Evolutionary conservation across 345 rosid species (phyloP).

Genomic region (Microthlaspi erraticum): DNA sequence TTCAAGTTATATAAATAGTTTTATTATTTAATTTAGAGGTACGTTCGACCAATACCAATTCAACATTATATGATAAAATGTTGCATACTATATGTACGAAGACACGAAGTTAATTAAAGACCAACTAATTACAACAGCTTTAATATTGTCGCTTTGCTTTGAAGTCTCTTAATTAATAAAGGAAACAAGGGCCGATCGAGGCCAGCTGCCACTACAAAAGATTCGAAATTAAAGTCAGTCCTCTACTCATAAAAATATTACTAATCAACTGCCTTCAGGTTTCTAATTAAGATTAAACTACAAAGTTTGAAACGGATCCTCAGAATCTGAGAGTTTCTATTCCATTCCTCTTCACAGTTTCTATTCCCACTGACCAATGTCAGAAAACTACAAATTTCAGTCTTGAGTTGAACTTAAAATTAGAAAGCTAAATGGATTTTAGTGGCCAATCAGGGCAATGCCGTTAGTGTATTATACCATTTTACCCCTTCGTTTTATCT

Average conservation of each 20-base stretch:
- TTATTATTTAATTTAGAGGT: no score
- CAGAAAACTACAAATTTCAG: conserved; percentile 45
- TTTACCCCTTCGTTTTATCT: conserved; percentile 16
- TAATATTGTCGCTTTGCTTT: conserved; percentile 37
- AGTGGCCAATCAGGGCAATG: conserved; percentile 27
- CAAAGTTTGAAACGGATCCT: conserved; percentile 35
- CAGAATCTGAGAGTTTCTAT: conserved; percentile 83
- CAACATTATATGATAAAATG: no score
- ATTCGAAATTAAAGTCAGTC: conserved; percentile 42
- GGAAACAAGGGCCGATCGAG: conserved; percentile 37
- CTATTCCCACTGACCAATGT: conserved; percentile 87
- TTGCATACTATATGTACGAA: neutral
- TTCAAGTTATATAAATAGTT: no score
- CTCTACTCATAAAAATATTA: neutral
- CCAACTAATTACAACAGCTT: conserved; percentile 18
- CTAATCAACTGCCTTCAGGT: conserved; percentile 35
- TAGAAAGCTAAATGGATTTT: conserved; percentile 18
- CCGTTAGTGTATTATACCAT: neutral
- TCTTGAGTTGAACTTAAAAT: neutral
- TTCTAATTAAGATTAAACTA: conserved; percentile 47
- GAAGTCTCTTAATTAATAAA: conserved; percentile 34
- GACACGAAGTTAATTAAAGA: conserved; percentile 18
- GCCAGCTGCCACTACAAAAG: conserved; percentile 61
- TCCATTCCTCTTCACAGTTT: conserved; percentile 86
- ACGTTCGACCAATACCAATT: no score